Conservation (phyloP, 2,329 filamentous ascomycete species). For the Mycosphaerella arachidis region DNA sequence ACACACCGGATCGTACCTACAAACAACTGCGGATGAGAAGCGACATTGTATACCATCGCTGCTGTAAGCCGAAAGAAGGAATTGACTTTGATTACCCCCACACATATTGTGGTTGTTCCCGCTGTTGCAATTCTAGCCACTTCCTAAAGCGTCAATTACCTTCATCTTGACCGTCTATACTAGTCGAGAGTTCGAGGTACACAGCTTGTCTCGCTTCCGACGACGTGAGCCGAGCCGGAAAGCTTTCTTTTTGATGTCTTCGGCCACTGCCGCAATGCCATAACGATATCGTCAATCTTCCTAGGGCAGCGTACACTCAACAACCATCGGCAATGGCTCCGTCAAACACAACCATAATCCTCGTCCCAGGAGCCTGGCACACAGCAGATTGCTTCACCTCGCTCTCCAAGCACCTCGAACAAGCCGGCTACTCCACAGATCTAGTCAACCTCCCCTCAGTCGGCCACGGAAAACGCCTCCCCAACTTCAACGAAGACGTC, state of each 20-base stretch:
- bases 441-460: conserved; percentile 18
- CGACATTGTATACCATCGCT: not conserved
- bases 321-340: not conserved
- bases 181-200: not conserved
- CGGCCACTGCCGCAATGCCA: not conserved
- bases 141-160: not conserved
- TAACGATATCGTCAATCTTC: not conserved
- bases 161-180: not conserved
- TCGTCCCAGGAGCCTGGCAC: conserved; percentile 31
- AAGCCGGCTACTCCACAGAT: conserved; percentile 22
- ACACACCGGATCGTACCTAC: not conserved
- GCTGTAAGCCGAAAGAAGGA: not conserved
- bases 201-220: not conserved
- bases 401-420: conserved; percentile 18
- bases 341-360: conserved; percentile 23
- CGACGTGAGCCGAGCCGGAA: not conserved
- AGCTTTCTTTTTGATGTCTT: not conserved
- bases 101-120: not conserved
- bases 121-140: not conserved
- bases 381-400: conserved; percentile 1
- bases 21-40: not conserved
- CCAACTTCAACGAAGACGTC: conserved; percentile 24
- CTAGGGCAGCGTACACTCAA: not conserved
- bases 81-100: not conserved
- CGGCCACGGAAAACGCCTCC: conserved; percentile 6